A percentile compares a stretch with the other conserved stretches of the same genome.
Evolutionary conservation across 2,329 filamentous ascomycete genomes (phyloP).

Genomic region (Trichoderma oligosporum): DNA sequence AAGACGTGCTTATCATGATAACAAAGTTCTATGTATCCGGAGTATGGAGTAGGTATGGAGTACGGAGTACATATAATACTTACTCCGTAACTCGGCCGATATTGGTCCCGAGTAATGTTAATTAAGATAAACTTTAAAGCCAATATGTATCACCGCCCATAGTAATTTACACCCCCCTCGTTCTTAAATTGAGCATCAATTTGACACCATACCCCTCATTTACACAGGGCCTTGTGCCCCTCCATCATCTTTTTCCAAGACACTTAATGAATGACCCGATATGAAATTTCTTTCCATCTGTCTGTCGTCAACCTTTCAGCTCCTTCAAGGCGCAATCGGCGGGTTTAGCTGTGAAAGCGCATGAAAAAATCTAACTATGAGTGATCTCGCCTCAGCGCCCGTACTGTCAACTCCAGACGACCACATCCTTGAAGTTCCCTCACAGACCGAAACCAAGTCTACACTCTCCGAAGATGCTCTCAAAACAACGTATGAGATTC

Average conservation of each 20-base stretch:
- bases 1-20: no score
- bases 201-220: constrained; percentile 32
- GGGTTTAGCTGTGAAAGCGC: not conserved
- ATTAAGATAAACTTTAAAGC: no score
- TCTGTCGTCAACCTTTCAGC: not conserved
- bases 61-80: no score
- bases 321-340: not conserved
- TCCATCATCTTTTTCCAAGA: constrained; percentile 11
- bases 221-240: constrained; percentile 25
- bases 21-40: no score
- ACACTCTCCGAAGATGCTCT: constrained; percentile 63
- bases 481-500: constrained; percentile 75
- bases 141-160: not conserved
- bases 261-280: not conserved
- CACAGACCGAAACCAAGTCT: constrained; percentile 33
- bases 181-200: not conserved
- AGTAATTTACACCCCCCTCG: not conserved
- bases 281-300: constrained; percentile 11
- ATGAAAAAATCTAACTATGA: constrained; percentile 36
- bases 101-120: no score
- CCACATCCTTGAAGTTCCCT: constrained; percentile 52
- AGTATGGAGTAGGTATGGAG: no score
- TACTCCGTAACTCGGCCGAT: no score
- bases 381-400: constrained; percentile 50
- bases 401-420: constrained; percentile 63